Conservation (phyloP, 257 asterid genomes). For the Penstemon davidsonii region DNA sequence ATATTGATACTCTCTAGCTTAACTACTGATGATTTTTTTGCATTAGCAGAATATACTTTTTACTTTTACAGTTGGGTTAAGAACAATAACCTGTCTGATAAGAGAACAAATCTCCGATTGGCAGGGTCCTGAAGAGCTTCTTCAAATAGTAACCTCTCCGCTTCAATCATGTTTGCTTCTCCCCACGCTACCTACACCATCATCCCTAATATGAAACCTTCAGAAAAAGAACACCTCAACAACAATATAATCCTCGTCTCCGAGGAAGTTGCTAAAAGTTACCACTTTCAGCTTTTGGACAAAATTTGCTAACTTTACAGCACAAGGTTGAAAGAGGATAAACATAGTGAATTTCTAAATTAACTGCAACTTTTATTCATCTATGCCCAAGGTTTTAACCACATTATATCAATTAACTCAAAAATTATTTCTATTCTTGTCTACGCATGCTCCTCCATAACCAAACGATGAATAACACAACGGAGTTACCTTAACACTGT, state of each 20-base stretch:
- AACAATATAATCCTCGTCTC: constrained; percentile 5
- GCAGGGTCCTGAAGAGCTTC: constrained; percentile 90
- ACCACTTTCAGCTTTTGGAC: constrained; percentile 17
- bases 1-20: constrained; percentile 5
- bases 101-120: constrained; percentile 87
- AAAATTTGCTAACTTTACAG: constrained; percentile 1
- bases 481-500: constrained; percentile 71
- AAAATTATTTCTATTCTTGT: constrained; percentile 13
- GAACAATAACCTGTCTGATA: constrained; percentile 80
- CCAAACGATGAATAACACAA: constrained; percentile 14
- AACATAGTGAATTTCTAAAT: constrained; percentile 9
- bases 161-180: constrained; percentile 92
- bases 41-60: not conserved
- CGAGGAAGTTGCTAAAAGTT: constrained; percentile 10
- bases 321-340: not conserved
- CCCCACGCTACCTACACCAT: constrained; percentile 95
- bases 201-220: constrained; percentile 26
- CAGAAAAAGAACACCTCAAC: constrained; percentile 16
- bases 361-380: not conserved
- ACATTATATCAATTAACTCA: constrained; percentile 13
- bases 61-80: not conserved
- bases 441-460: constrained; percentile 15
- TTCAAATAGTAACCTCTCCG: constrained; percentile 84
- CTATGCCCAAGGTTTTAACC: not conserved
- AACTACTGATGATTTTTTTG: not conserved